Conservation (phyloP, 805 yeast genomes). For the Naumovozyma castellii region DNA sequence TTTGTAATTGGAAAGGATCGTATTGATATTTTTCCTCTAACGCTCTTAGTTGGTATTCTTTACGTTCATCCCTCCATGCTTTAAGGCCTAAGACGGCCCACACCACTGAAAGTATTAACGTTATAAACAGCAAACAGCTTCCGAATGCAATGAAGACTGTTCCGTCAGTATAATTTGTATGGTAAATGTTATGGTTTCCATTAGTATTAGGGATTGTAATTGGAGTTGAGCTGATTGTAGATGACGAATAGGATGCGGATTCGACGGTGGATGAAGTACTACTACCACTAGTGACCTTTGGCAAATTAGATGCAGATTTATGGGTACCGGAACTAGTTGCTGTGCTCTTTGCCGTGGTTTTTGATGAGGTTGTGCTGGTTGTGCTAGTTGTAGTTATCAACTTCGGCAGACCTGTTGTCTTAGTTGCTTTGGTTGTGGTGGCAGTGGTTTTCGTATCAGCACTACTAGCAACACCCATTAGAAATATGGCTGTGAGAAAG, state of each 20-base stretch:
- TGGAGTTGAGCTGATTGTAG: conserved; percentile 5
- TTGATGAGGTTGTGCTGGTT: conserved; percentile 1
- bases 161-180: conserved; percentile 47
- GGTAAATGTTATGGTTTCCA: conserved; percentile 47
- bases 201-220: conserved; percentile 17
- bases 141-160: conserved; percentile 77
- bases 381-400: conserved; percentile 3
- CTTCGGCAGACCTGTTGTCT: conserved; percentile 2
- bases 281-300: background rate
- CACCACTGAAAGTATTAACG: conserved; percentile 20
- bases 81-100: conserved; percentile 19
- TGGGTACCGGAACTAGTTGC: background rate
- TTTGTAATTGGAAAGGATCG: conserved; percentile 13
- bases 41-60: conserved; percentile 18
- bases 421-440: background rate
- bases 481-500: background rate
- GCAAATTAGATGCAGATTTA: background rate
- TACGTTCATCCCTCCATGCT: conserved; percentile 22
- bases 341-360: conserved; percentile 1
- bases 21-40: conserved; percentile 12
- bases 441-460: background rate
- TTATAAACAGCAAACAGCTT: conserved; percentile 47
- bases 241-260: conserved; percentile 2
- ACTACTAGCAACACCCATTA: background rate
- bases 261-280: background rate